These are phyloP conservation scores for Wickerhamiella kazuoi DNA, from an alignment of 805 yeast species.

Conservation along the genomic window DNA sequence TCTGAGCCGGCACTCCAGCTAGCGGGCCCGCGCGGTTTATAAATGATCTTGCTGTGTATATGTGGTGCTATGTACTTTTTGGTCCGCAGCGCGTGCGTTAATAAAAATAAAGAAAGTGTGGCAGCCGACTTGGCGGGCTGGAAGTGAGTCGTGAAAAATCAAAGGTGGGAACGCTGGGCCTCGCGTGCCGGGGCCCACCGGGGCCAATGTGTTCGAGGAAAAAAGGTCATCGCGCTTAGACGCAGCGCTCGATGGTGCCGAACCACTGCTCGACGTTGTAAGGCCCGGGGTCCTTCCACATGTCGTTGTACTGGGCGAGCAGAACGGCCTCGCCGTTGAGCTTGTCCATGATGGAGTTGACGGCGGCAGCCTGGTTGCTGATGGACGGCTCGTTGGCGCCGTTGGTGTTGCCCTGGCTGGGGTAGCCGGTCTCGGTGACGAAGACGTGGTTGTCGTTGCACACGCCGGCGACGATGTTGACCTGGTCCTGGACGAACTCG, in stretches of 20 bases:
- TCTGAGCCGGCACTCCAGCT: too few species aligned
- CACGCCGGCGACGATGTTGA: constrained; percentile 30
- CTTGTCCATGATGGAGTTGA: constrained; percentile 40
- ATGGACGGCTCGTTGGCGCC: constrained; percentile 57
- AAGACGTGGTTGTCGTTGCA: constrained; percentile 39
- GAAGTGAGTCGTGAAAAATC: too few species aligned
- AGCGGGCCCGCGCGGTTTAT: too few species aligned
- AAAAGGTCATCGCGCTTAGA: not conserved
- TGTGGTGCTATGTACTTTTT: too few species aligned
- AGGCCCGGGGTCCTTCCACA: constrained; percentile 73
- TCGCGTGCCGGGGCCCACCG: too few species aligned
- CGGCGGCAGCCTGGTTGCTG: constrained; percentile 56
- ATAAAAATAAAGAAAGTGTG: too few species aligned
- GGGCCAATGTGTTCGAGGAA: too few species aligned
- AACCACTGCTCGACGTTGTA: constrained; percentile 78
- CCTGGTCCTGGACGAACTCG: constrained; percentile 46
- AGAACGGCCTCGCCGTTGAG: constrained; percentile 40
- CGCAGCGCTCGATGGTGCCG: constrained; percentile 28
- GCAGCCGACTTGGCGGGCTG: too few species aligned
- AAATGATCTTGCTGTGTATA: too few species aligned
- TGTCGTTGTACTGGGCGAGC: constrained; percentile 65
- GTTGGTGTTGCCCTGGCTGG: constrained; percentile 50
- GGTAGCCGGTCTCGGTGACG: constrained; percentile 83
- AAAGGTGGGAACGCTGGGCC: too few species aligned
- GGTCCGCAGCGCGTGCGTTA: too few species aligned